A percentile compares a stretch with the other conserved stretches of the same genome.
Conservation (phyloP, 208 protist genomes). For the Crithidia expoeki region DNA sequence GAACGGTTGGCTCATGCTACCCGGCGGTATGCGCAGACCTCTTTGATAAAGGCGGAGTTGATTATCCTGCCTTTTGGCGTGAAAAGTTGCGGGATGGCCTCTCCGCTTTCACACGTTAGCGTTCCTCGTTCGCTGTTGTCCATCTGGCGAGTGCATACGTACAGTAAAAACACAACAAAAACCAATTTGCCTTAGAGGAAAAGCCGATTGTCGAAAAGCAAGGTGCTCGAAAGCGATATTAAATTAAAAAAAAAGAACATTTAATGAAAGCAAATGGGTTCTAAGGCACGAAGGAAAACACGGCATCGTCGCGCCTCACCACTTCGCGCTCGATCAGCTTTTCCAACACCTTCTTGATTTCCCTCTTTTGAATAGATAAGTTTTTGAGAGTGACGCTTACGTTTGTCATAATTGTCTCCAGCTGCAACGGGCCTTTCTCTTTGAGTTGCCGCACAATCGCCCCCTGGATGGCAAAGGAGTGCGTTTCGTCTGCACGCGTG, state of each 20-base stretch:
- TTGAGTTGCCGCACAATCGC: constrained; percentile 26
- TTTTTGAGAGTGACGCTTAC: constrained; percentile 13
- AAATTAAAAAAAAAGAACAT: too few species aligned
- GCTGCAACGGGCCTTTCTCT: constrained; percentile 13
- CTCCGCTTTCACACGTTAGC: too few species aligned
- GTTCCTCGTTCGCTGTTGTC: too few species aligned
- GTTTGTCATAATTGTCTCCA: constrained; percentile 16
- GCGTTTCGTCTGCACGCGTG: constrained; percentile 24
- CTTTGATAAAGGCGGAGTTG: too few species aligned
- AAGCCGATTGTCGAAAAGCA: too few species aligned
- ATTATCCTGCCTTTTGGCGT: too few species aligned
- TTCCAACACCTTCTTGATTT: constrained; percentile 38
- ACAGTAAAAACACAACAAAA: neutral
- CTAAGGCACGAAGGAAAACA: constrained; percentile 31
- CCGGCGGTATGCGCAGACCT: too few species aligned
- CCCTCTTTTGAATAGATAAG: constrained; percentile 13
- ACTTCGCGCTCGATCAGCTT: constrained; percentile 36
- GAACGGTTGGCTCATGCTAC: too few species aligned
- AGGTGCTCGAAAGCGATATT: too few species aligned
- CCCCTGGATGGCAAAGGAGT: constrained; percentile 25
- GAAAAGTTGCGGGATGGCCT: too few species aligned
- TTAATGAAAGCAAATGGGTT: too few species aligned
- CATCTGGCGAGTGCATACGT: neutral
- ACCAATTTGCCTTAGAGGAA: too few species aligned
- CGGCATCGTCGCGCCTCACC: constrained; percentile 23